Conservation (phyloP, 2,329 filamentous ascomycete species). For the Aspergillus floridensis region DNA sequence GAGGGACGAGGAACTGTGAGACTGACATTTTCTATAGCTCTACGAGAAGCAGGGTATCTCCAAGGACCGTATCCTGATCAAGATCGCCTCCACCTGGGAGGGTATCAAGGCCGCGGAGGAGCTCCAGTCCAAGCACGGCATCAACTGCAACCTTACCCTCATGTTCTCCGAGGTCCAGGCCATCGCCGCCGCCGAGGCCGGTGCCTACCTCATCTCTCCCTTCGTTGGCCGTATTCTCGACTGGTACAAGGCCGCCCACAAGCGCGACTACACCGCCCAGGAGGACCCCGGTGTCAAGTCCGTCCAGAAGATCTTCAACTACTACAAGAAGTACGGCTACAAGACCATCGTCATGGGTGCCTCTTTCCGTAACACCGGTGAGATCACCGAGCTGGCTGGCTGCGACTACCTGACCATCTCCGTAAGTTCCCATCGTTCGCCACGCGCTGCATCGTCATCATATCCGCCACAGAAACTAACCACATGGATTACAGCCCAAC, state of each 20-base stretch:
- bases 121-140: conserved; percentile 88
- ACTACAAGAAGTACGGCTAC: conserved; percentile 99
- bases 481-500: conserved; percentile 61
- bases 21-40: conserved; percentile 62
- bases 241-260: conserved; percentile 96
- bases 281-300: conserved; percentile 96
- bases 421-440: conserved; percentile 51
- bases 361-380: conserved; percentile 92
- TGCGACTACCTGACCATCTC: conserved; percentile 99
- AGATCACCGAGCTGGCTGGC: conserved; percentile 97
- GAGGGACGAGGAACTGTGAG: not conserved
- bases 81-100: conserved; percentile 99
- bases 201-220: conserved; percentile 95
- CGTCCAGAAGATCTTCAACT: conserved; percentile 95
- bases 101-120: conserved; percentile 98
- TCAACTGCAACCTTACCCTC: conserved; percentile 98
- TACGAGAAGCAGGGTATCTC: conserved; percentile 89
- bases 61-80: conserved; percentile 96
- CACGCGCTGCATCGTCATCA: not conserved
- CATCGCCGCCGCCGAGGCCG: conserved; percentile 91
- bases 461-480: conserved; percentile 14
- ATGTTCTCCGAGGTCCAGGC: conserved; percentile 97
- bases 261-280: conserved; percentile 86
- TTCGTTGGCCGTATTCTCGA: conserved; percentile 99
- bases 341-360: conserved; percentile 99